Evolutionary conservation across 2,329 filamentous ascomycete species (phyloP), one percentile per base, ranked within the genome.

Genomic region (Pseudogymnoascus sp.): DNA sequence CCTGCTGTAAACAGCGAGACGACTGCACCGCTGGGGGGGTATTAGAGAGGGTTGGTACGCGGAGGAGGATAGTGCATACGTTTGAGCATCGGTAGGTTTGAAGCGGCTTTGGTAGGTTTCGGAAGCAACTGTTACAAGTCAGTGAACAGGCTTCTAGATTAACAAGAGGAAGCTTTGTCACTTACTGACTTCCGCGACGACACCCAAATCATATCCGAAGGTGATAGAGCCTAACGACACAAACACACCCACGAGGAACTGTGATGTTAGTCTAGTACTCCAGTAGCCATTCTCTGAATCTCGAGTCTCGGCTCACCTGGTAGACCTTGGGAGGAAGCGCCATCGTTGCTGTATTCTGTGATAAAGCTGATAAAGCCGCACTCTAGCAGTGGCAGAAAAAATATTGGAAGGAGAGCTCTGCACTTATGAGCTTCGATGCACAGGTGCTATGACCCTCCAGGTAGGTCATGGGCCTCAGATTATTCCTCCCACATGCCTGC

Each of bases 1-100:
- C 89, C 85, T 2, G 82, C 87, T 0, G 90, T 93, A 73, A 93
- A 92, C 64, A 92, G 80, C 1, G 88, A 89, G 1, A 92, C 89
- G 0, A 91, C 87, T 3, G 88, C 83, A 61, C 88, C 89, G 38
- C 81, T 86, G 9, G 25, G n/a, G 12, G 25, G 33, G 25, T 58
- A 4, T 38, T 59, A 7, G 25, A 6, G 58, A 16, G 14, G 33
- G 8, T 39, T 12, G 9, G 28, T 16, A 39, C 25, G n/a, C 33
- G 28, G 5, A 55, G 16, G 8, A 41, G 36, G 55, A 12, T 6
- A 55, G 25, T 33, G 9, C 45, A 55, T 55, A 55, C 45, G 45
- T 55, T n/a, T 23, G n/a, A 55, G 63, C 55, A 62, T 62, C 63
- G 60, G 66, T 64, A 60, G 38, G 16, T 25, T 58, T 64, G 63